A percentile compares a stretch with the other conserved stretches of the same genome.
phyloP scores from a whole-genome alignment of 1,284 basidiomycete genomes.

The Puccinia novopanici region DNA sequence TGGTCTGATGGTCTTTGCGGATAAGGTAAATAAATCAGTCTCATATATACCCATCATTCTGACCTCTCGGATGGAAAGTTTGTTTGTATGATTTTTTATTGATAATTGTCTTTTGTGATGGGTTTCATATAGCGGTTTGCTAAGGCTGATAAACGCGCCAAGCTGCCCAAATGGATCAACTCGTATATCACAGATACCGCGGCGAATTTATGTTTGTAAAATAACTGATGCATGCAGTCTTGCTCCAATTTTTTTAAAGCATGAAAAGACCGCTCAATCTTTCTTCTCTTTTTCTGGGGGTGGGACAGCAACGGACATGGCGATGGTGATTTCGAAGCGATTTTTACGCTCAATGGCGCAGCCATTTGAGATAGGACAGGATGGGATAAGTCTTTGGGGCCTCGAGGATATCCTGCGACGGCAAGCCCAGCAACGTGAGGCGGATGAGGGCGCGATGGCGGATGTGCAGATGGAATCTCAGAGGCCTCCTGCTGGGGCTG shows the following conservation, averaged over 20 bases:
- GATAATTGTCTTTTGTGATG: neutral
- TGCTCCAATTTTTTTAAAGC: too few relatives aligned
- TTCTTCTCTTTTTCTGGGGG: neutral
- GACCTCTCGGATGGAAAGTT: neutral
- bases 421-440: too few relatives aligned
- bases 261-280: too few relatives aligned
- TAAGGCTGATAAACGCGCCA: slow-evolving; percentile 90
- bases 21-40: slow-evolving; percentile 71
- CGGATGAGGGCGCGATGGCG: too few relatives aligned
- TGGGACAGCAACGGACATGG: slow-evolving; percentile 81
- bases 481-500: neutral
- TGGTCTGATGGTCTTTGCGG: slow-evolving; percentile 99
- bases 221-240: neutral
- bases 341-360: too few relatives aligned
- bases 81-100: neutral
- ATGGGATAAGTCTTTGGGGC: too few relatives aligned
- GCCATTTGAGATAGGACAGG: too few relatives aligned
- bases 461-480: too few relatives aligned
- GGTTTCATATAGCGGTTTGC: slow-evolving; percentile 78
- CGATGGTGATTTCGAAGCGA: slow-evolving; percentile 87
- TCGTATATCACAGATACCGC: slow-evolving; percentile 98
- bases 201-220: slow-evolving; percentile 72
- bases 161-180: slow-evolving; percentile 98
- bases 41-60: slow-evolving; percentile 1
- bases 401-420: too few relatives aligned